Base-by-base conservation (phyloP, 2,329 filamentous ascomycete genomes). In the Aspergillus melleus region DNA sequence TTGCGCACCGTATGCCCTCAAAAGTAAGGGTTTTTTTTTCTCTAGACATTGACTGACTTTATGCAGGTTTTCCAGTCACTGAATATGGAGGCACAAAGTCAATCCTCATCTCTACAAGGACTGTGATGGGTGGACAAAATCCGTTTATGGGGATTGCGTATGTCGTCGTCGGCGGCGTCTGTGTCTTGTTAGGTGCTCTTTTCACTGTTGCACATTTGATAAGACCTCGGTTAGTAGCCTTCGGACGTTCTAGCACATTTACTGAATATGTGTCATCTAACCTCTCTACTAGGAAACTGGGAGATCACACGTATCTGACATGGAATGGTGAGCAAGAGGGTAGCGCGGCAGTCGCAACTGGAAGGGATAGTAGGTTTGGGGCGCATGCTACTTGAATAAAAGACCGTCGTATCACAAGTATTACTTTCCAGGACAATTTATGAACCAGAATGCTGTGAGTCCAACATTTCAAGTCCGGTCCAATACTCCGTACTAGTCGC, bases 71-170 rank as follows among this genome's bases (percentile, higher is more conserved):
- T 81, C 88, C 88, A 2, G 90, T 93, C 19, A 83, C 81, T 30
- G 78, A 86, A 53, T 98, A 94, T 74, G 88, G 89, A 66, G 94
- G 94, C 66, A 95, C 88, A 36, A 98, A 98, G 79, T 91, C 90
- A 39, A 89, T 98, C 61, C 82, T 97, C 56, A 88, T 98, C 70
- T 93, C 91, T 49, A 97, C 93, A 0, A 84, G 91, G 24, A 96
- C 92, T 16, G 90, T 96, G 61, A 93, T 99, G 84, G 95, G 95
- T 59, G 95, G 95, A 68, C 91, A 90, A 72, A 99, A 99, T 75
- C 90, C 91, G 26, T 98, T 97, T 83, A 85, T 98, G 54, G 95
- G 95, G 51, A 99, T 99, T 68, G 92, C 93, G 42, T 99, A 98
- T 77, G 84, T 98, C 29, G 92, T 96, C 16, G 92, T 99, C 11